Evolutionary conservation across 2,329 filamentous ascomycete species (phyloP).

Genomic region (Ascochyta pisi): DNA sequence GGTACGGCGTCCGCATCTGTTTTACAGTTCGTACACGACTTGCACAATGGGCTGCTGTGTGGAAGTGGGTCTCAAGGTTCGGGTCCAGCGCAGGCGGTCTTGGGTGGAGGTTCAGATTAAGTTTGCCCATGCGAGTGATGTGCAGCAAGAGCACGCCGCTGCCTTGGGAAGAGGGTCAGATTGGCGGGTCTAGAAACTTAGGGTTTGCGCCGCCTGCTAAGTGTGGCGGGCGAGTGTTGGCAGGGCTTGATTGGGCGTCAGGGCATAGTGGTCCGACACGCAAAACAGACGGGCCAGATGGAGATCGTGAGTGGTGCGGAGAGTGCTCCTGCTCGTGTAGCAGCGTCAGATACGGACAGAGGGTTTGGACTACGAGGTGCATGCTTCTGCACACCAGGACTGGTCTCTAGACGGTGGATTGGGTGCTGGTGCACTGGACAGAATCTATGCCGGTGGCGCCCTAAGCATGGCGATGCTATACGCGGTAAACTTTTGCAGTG

Average conservation of each 20-base stretch:
- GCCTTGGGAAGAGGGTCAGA: not conserved
- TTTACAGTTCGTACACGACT: not conserved
- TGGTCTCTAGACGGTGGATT: too few relatives aligned
- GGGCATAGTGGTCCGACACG: not conserved
- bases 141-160: conserved; percentile 13
- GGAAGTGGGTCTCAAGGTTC: conserved; percentile 4
- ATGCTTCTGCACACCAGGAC: not conserved
- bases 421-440: too few relatives aligned
- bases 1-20: not conserved
- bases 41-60: too few relatives aligned
- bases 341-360: not conserved
- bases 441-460: not conserved
- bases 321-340: conserved; percentile 2
- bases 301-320: conserved; percentile 9
- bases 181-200: conserved; percentile 4
- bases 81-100: conserved; percentile 1
- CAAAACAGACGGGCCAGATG: not conserved
- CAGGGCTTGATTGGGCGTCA: not conserved
- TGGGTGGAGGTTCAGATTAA: conserved; percentile 16
- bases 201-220: conserved; percentile 10
- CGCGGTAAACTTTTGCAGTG: not conserved
- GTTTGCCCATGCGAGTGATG: conserved; percentile 17
- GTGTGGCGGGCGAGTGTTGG: not conserved
- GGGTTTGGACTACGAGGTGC: not conserved
- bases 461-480: not conserved